Evolutionary conservation across 2,329 filamentous ascomycete species (phyloP), one percentile per base, ranked within the genome.

Genomic region (Hypoxylon sp.): DNA sequence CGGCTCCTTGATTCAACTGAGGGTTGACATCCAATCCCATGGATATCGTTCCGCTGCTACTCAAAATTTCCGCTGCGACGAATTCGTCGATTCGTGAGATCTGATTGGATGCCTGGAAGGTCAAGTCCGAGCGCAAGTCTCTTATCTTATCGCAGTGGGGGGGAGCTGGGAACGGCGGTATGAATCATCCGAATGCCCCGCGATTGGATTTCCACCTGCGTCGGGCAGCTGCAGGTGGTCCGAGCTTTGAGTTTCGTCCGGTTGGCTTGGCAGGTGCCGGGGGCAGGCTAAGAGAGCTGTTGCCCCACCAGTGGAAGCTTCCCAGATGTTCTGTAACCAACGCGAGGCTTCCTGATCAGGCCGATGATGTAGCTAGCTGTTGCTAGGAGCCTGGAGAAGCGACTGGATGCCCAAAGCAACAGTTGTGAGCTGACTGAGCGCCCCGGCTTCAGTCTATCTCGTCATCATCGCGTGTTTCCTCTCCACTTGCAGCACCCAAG

Each of bases 351-450:
- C 71, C 67, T 65, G 66, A 67, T 60, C 36, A 51, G 51, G 61
- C 68, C 57, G 55, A 73, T 72, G 71, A 73, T 72, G 67, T 69
- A 68, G 70, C 63, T 67, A 52, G 50, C 22, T 30, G 45, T 53
- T 58, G 28, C 64, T 36, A 52, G 30, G 30, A 32, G 30, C 30
- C 30, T 32, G 30, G 9, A 49, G 59, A 63, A 63, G 11, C 30
- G 8, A 18, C 64, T 56, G 49, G 63, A 46, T 45, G 26, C 32
- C 20, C 22, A 26, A 52, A 55, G 22, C 18, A n/a, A n/a, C n/a
- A n/a, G n/a, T 53, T 16, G 16, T 54, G 57, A 61, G 51, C 52
- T 60, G 61, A 67, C 38, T 64, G 55, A 57, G 46, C 8, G 54
- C 57, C 56, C 57, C 24, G 33, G 32, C 50, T 60, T 36, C 45